Conservation (phyloP, 306 rosid genomes). For the Senna tora region DNA sequence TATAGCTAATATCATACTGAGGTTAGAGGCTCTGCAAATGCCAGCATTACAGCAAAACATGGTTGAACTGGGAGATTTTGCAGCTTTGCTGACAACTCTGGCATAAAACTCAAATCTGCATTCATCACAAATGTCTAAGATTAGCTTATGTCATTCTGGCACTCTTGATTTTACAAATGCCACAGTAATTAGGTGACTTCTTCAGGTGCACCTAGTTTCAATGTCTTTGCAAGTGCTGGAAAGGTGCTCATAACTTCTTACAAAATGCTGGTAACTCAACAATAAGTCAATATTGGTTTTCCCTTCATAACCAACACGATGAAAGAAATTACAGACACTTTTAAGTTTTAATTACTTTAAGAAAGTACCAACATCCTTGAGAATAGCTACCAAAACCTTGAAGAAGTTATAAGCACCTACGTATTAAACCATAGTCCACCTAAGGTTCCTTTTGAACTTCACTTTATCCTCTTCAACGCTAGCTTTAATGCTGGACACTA, state of each 20-base stretch:
- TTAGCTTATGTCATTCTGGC: slow-evolving; percentile 22
- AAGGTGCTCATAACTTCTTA: too few relatives aligned
- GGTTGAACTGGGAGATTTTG: slow-evolving; percentile 69
- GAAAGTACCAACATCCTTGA: too few relatives aligned
- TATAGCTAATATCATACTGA: slow-evolving; percentile 56
- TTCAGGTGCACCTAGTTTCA: background rate
- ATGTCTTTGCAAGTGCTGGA: background rate
- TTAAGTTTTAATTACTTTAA: too few relatives aligned
- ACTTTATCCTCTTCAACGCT: background rate
- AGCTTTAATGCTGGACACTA: background rate
- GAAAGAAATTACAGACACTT: too few relatives aligned
- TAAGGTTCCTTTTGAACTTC: background rate
- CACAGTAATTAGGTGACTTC: background rate
- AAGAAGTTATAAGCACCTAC: too few relatives aligned
- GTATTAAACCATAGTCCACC: slow-evolving; percentile 1
- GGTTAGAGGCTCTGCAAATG: slow-evolving; percentile 79
- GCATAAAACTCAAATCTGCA: slow-evolving; percentile 69
- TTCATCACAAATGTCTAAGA: slow-evolving; percentile 23
- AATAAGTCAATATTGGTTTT: too few relatives aligned
- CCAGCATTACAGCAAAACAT: slow-evolving; percentile 84
- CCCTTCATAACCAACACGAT: too few relatives aligned
- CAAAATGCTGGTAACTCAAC: too few relatives aligned
- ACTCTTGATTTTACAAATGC: background rate
- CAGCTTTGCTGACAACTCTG: slow-evolving; percentile 70
- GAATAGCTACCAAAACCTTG: too few relatives aligned